These are phyloP conservation scores for Diaporthe destruens DNA, from an alignment of 2,329 filamentous ascomycete species.

Conservation along the genomic window DNA sequence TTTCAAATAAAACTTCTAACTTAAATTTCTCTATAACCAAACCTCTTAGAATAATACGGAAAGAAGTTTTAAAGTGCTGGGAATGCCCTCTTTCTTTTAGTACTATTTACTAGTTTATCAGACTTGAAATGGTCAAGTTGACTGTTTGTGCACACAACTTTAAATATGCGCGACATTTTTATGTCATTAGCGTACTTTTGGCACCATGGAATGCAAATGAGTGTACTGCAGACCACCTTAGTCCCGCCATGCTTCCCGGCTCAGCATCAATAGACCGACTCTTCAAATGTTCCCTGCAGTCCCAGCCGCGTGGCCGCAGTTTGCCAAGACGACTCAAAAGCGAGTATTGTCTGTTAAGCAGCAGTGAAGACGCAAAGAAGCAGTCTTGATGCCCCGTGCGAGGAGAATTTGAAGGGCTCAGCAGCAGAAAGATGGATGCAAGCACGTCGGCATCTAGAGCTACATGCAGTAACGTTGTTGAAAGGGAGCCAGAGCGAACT, in stretches of 20 bases:
- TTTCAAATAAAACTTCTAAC: too few species aligned
- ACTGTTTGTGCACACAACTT: too few species aligned
- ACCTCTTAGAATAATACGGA: too few species aligned
- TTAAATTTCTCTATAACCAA: too few species aligned
- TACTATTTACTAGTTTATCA: too few species aligned
- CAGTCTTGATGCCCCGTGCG: background rate
- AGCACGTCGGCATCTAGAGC: background rate
- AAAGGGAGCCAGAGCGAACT: too few species aligned
- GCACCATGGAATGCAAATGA: too few species aligned
- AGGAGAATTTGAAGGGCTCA: background rate
- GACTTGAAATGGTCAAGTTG: too few species aligned
- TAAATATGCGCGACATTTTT: too few species aligned
- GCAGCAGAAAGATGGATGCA: background rate
- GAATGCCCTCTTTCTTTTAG: too few species aligned
- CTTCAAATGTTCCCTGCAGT: constrained; percentile 25
- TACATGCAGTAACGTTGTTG: background rate
- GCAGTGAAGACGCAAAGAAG: background rate
- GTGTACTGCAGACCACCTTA: constrained; percentile 19
- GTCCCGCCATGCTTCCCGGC: constrained; percentile 17
- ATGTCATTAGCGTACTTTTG: too few species aligned
- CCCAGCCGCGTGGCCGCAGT: constrained; percentile 27
- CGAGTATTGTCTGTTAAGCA: background rate
- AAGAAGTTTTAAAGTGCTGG: too few species aligned
- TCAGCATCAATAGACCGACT: constrained; percentile 22
- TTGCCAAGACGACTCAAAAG: constrained; percentile 11